These are phyloP conservation scores for Artemisia tridentata DNA, from an alignment of 129 eudicot species.

Conservation along the genomic window DNA sequence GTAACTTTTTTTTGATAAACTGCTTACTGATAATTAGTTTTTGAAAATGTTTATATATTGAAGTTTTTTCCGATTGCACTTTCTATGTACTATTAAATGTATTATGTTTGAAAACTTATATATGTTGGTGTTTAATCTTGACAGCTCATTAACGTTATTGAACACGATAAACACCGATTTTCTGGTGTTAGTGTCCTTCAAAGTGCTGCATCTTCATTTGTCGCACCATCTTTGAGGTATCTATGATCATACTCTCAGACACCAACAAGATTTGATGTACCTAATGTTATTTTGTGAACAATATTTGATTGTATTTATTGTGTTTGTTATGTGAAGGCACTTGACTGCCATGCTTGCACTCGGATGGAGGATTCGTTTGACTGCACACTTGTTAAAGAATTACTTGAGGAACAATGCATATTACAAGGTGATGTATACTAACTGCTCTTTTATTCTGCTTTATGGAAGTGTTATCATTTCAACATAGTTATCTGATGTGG, in stretches of 20 bases:
- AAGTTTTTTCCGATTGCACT: no score
- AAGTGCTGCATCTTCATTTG: constrained; percentile 97
- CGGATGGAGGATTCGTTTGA: constrained; percentile 95
- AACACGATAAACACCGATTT: no score
- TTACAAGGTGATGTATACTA: constrained; percentile 65
- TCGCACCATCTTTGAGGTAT: constrained; percentile 97
- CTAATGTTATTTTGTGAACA: neutral
- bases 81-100: no score
- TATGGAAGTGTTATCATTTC: constrained; percentile 15
- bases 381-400: constrained; percentile 77
- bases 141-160: no score
- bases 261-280: neutral
- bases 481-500: neutral
- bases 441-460: constrained; percentile 10
- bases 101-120: no score
- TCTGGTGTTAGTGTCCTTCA: constrained; percentile 90
- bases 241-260: constrained; percentile 1
- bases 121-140: no score
- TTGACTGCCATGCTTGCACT: constrained; percentile 91
- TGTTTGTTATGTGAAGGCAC: constrained; percentile 57
- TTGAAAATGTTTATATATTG: no score
- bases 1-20: neutral
- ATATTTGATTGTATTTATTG: constrained; percentile 1
- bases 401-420: constrained; percentile 89
- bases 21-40: no score